A percentile compares a stretch with the other conserved stretches of the same genome.
phyloP scores from a whole-genome alignment of 75 land plant genomes.

The Larix kaempferi region DNA sequence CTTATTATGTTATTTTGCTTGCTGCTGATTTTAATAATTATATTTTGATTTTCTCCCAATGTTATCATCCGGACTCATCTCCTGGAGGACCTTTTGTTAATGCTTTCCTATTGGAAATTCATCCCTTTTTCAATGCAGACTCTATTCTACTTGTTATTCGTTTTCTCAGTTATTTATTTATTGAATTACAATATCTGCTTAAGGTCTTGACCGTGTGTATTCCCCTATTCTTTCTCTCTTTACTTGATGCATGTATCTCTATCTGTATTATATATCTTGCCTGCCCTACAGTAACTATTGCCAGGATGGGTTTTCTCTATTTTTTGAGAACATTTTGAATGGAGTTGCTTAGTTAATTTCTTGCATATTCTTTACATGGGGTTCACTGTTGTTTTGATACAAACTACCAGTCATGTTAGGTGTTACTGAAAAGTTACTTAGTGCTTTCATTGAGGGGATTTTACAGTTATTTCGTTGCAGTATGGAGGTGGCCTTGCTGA shows the following conservation, averaged over 20 bases:
- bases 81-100: too few relatives aligned
- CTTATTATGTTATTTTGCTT: too few relatives aligned
- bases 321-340: not conserved
- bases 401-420: not conserved
- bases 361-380: not conserved
- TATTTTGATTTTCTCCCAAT: too few relatives aligned
- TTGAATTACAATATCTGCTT: not conserved
- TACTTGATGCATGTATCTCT: not conserved
- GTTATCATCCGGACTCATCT: too few relatives aligned
- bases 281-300: not conserved
- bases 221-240: not conserved
- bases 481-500: slow-evolving; percentile 43
- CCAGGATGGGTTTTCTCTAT: not conserved
- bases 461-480: slow-evolving; percentile 13
- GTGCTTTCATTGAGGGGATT: not conserved
- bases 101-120: too few relatives aligned
- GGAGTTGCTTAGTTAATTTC: not conserved
- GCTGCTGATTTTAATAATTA: too few relatives aligned
- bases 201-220: not conserved
- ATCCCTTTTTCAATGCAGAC: too few relatives aligned
- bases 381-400: not conserved
- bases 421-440: too few relatives aligned
- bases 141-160: too few relatives aligned
- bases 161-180: not conserved
- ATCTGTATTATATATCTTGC: not conserved